Conservation (phyloP, 805 yeast genomes). For the Sugiyamaella smithiae region DNA sequence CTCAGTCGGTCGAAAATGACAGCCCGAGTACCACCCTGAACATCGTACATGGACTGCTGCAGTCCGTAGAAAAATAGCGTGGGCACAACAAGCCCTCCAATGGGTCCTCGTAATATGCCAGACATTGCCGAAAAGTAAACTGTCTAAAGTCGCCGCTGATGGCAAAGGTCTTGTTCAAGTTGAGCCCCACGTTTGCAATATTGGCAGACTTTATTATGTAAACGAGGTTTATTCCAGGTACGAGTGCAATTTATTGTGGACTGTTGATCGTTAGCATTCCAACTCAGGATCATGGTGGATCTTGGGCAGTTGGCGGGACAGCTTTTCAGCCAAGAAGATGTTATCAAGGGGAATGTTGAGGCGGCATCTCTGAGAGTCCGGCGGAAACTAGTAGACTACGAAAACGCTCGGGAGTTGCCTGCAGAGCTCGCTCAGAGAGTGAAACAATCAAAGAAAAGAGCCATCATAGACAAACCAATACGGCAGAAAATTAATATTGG, state of each 20-base stretch:
- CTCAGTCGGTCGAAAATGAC: constrained; percentile 87
- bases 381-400: constrained; percentile 24
- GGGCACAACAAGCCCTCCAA: constrained; percentile 30
- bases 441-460: constrained; percentile 5
- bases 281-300: too few species aligned
- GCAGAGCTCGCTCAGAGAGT: constrained; percentile 26
- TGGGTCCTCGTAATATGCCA: constrained; percentile 17
- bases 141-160: not conserved
- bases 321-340: not conserved
- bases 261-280: too few species aligned
- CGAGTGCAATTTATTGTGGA: too few species aligned
- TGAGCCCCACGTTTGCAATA: too few species aligned
- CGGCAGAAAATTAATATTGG: constrained; percentile 16
- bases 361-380: constrained; percentile 5
- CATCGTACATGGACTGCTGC: constrained; percentile 87
- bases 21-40: constrained; percentile 93
- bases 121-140: constrained; percentile 12
- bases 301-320: not conserved
- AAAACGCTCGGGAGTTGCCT: constrained; percentile 26
- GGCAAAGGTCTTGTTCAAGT: too few species aligned
- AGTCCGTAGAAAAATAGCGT: constrained; percentile 45
- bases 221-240: too few species aligned
- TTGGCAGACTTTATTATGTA: too few species aligned
- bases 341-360: not conserved
- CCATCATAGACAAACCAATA: constrained; percentile 16